Conservation (phyloP, 352 stramenopile species). For the Phytophthora idaei region DNA sequence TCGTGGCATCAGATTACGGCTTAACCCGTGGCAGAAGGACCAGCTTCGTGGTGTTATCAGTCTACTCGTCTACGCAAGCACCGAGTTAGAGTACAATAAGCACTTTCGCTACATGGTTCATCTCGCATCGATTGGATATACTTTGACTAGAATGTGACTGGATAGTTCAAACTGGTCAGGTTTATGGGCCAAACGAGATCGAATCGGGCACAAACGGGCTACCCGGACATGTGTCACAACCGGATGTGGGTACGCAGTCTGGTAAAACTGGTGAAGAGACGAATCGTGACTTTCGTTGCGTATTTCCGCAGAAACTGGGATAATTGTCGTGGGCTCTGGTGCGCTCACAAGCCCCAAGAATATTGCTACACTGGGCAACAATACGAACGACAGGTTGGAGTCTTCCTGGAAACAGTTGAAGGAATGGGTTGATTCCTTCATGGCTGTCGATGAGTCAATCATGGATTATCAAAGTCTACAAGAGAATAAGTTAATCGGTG, state of each 20-base stretch:
- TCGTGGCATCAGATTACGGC: neutral
- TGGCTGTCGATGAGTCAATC: neutral
- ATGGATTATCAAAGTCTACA: neutral
- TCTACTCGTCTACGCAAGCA: neutral
- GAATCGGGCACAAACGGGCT: neutral
- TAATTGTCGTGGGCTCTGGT: neutral
- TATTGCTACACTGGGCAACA: neutral
- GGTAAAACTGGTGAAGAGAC: neutral
- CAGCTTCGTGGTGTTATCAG: neutral
- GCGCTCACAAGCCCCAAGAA: neutral
- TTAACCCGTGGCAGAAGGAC: neutral
- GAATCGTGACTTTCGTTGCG: neutral
- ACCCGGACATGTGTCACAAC: neutral
- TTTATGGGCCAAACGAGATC: no score
- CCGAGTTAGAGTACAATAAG: neutral
- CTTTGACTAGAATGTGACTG: neutral
- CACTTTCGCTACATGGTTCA: neutral
- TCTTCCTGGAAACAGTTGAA: neutral
- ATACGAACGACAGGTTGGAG: neutral
- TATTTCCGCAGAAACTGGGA: neutral
- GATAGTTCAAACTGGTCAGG: no score
- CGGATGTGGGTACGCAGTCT: neutral
- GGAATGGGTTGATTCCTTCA: neutral
- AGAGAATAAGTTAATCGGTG: no score
- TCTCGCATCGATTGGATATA: neutral